Percentiles rank a stretch among this genome's conserved stretches.
phyloP scores from a whole-genome alignment of 2,329 filamentous ascomycete species.

The Penicillium sp. region DNA sequence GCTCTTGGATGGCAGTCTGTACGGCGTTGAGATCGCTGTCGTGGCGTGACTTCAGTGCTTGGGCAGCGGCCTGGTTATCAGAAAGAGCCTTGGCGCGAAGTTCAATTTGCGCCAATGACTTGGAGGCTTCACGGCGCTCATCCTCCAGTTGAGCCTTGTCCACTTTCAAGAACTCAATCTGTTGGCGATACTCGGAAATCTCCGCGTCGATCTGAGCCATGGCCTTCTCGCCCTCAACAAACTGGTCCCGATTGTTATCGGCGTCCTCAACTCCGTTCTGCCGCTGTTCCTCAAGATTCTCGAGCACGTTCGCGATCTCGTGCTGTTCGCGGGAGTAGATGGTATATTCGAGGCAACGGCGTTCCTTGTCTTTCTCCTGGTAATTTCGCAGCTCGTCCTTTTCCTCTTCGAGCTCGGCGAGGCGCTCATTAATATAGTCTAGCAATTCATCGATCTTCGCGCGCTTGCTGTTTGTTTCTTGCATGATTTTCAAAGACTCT shows the following conservation, averaged over 20 bases:
- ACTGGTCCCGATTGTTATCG: conserved; percentile 77
- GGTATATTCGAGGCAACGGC: conserved; percentile 90
- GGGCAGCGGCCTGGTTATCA: conserved; percentile 80
- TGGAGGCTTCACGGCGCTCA: conserved; percentile 82
- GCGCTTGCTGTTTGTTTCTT: conserved; percentile 92
- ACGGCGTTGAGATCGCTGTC: conserved; percentile 75
- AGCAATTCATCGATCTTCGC: conserved; percentile 93
- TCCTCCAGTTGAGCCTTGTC: conserved; percentile 89
- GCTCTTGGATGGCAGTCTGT: conserved; percentile 73
- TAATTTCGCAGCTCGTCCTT: conserved; percentile 94
- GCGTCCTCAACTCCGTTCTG: conserved; percentile 83
- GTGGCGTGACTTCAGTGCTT: conserved; percentile 73
- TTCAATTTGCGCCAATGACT: conserved; percentile 82
- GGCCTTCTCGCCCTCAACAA: conserved; percentile 78
- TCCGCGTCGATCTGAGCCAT: conserved; percentile 78
- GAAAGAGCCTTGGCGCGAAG: conserved; percentile 79
- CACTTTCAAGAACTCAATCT: conserved; percentile 81
- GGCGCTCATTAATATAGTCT: conserved; percentile 86
- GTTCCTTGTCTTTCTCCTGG: conserved; percentile 92
- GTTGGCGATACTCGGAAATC: conserved; percentile 78
- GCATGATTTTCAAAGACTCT: conserved; percentile 96
- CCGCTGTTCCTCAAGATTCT: conserved; percentile 80
- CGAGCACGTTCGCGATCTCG: conserved; percentile 76
- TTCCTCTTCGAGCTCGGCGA: conserved; percentile 91
- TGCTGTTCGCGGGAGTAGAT: conserved; percentile 90